phyloP scores from a whole-genome alignment of 129 eudicot genomes.

The Flaveria bidentis region DNA sequence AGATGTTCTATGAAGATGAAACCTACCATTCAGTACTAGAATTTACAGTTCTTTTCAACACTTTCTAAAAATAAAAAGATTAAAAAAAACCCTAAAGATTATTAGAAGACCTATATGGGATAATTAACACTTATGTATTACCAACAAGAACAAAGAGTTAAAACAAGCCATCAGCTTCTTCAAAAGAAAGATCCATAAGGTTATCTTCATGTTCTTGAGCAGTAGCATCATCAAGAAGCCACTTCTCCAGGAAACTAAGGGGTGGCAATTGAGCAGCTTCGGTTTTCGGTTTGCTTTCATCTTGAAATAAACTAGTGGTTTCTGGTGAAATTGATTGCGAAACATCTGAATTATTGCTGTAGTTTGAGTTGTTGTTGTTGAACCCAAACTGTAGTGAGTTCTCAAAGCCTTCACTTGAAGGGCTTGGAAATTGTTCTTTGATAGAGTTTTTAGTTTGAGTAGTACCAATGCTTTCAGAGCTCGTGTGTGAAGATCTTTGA shows the following conservation, averaged over 20 bases:
- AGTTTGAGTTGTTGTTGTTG: slow-evolving; percentile 34
- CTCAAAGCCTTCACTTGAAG: slow-evolving; percentile 36
- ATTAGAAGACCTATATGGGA: slow-evolving; percentile 17
- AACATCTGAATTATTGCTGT: slow-evolving; percentile 39
- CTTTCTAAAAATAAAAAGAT: slow-evolving; percentile 5
- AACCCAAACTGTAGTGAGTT: slow-evolving; percentile 33
- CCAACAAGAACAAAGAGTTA: slow-evolving; percentile 23
- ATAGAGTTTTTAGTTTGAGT: slow-evolving; percentile 21
- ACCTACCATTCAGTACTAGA: slow-evolving; percentile 20
- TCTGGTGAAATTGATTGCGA: slow-evolving; percentile 42
- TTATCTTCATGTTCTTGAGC: slow-evolving; percentile 45
- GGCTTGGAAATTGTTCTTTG: slow-evolving; percentile 30
- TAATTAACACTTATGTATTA: slow-evolving; percentile 16
- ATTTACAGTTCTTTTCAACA: slow-evolving; percentile 37
- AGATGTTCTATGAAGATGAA: slow-evolving; percentile 29
- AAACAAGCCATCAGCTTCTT: slow-evolving; percentile 48
- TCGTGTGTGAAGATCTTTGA: slow-evolving; percentile 32
- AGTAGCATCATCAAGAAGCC: slow-evolving; percentile 58
- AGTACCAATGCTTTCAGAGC: slow-evolving; percentile 37
- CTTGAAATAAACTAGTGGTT: slow-evolving; percentile 33
- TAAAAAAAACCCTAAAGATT: neutral
- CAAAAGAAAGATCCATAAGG: slow-evolving; percentile 48
- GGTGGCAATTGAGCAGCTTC: slow-evolving; percentile 38
- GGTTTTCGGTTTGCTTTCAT: slow-evolving; percentile 36
- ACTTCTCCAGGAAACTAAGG: slow-evolving; percentile 52